Percentiles rank a stretch among this genome's conserved stretches.
Evolutionary conservation across 495 filamentous ascomycete genomes (phyloP).

Genomic region (Neohortaea acidophila): DNA sequence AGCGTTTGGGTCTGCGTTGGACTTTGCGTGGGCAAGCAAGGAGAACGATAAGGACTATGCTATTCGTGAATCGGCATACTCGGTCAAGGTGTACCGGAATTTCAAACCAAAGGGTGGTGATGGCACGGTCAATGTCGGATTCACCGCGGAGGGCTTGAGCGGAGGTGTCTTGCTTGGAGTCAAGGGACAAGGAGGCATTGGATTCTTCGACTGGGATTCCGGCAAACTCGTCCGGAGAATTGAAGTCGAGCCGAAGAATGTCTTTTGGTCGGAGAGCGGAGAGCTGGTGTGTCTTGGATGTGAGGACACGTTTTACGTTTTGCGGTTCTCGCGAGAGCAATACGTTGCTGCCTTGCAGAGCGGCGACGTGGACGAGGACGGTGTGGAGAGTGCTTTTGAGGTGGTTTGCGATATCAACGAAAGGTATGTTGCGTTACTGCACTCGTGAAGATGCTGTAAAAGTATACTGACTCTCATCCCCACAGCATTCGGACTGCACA

Average conservation of each 20-base stretch:
- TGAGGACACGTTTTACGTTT: constrained; percentile 88
- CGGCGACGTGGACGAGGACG: constrained; percentile 80
- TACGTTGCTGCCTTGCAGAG: constrained; percentile 68
- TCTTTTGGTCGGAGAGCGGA: constrained; percentile 95
- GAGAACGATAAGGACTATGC: constrained; percentile 98
- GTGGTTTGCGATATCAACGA: constrained; percentile 91
- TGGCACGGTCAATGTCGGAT: constrained; percentile 82
- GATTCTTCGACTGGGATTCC: constrained; percentile 90
- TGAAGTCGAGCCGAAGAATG: constrained; percentile 77
- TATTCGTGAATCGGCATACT: constrained; percentile 82
- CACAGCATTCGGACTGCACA: constrained; percentile 74
- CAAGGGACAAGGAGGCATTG: constrained; percentile 84
- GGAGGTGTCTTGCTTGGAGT: constrained; percentile 90
- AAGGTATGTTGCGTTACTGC: constrained; percentile 33
- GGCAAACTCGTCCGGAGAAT: constrained; percentile 82
- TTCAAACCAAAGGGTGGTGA: constrained; percentile 69
- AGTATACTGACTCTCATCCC: constrained; percentile 6
- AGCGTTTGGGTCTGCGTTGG: constrained; percentile 83
- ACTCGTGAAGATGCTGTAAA: background rate
- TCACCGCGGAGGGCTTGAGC: constrained; percentile 81
- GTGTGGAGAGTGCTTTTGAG: constrained; percentile 93
- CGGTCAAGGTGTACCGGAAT: constrained; percentile 92
- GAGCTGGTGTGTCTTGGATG: constrained; percentile 87
- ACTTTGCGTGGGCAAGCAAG: constrained; percentile 95
- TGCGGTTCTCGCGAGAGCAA: constrained; percentile 77